Percentiles rank a stretch among this genome's conserved stretches.
Conservation (phyloP, 306 rosid genomes). For the Boehmeria nivea region DNA sequence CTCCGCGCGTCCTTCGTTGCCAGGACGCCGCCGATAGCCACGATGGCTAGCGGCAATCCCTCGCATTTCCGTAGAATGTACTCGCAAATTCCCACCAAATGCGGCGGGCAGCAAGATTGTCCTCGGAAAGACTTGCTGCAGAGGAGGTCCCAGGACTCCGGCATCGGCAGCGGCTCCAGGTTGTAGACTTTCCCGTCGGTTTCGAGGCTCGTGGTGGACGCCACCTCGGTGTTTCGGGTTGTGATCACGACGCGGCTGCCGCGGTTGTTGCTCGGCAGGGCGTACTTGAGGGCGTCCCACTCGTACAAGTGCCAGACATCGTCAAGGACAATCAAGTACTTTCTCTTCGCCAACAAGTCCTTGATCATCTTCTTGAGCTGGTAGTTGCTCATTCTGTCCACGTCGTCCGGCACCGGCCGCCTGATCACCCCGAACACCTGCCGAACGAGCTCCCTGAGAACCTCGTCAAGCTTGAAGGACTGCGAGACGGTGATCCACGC, state of each 20-base stretch:
- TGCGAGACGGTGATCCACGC: conserved; percentile 54
- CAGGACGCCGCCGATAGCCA: conserved; percentile 45
- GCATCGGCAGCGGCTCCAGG: conserved; percentile 30
- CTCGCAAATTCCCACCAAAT: conserved; percentile 28
- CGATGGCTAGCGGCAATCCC: conserved; percentile 72
- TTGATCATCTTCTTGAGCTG: conserved; percentile 30
- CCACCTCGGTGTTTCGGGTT: conserved; percentile 37
- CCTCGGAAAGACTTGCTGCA: conserved; percentile 38
- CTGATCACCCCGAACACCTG: conserved; percentile 4
- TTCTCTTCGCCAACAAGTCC: conserved; percentile 30
- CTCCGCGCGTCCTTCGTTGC: conserved; percentile 40
- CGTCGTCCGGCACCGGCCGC: neutral
- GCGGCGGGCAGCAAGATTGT: conserved; percentile 20
- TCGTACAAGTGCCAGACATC: conserved; percentile 39
- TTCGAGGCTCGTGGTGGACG: conserved; percentile 26
- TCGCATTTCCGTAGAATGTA: conserved; percentile 37
- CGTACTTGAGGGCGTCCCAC: conserved; percentile 51
- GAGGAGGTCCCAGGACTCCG: conserved; percentile 44
- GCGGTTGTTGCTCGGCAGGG: conserved; percentile 35
- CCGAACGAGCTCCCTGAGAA: conserved; percentile 30
- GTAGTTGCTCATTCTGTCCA: neutral
- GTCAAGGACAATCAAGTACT: conserved; percentile 48
- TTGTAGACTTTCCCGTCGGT: conserved; percentile 3
- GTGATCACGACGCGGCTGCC: conserved; percentile 56
- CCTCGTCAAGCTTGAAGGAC: conserved; percentile 26